Percentiles rank a stretch among this genome's conserved stretches.
These are phyloP conservation scores for Calvatia gigantea DNA, from an alignment of 768 basidiomycete species.

Conservation along the genomic window DNA sequence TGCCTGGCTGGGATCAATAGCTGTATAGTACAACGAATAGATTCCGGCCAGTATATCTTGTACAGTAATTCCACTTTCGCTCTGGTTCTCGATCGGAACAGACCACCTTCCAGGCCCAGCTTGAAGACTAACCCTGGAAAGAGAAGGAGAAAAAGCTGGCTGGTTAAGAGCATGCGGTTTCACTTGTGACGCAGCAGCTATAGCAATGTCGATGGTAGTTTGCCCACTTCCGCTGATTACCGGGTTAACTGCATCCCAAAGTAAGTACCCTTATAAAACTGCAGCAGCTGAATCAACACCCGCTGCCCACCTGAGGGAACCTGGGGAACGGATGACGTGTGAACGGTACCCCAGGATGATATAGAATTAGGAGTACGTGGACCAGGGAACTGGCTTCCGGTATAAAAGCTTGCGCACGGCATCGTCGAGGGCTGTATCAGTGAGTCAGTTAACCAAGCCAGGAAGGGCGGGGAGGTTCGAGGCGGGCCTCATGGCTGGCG, in stretches of 20 bases:
- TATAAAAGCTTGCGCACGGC: neutral
- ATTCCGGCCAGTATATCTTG: conserved; percentile 6
- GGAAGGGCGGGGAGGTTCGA: neutral
- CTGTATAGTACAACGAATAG: neutral
- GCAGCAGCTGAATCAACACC: neutral
- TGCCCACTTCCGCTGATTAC: neutral
- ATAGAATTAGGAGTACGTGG: neutral
- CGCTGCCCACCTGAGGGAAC: neutral
- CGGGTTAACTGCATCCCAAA: neutral
- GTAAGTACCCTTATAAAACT: too few relatives aligned
- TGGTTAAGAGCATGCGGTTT: neutral
- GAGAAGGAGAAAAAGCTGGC: conserved; percentile 1
- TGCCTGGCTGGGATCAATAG: neutral
- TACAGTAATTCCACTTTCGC: conserved; percentile 2
- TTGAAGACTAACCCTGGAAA: neutral
- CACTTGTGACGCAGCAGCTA: neutral
- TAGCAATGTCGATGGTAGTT: neutral
- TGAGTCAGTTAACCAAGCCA: neutral
- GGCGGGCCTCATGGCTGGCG: neutral
- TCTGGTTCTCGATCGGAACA: conserved; percentile 1
- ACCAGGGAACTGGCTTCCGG: neutral
- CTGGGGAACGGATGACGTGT: neutral
- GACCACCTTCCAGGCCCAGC: neutral
- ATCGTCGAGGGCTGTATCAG: neutral
- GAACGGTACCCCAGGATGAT: conserved; percentile 4